Percentiles rank a stretch among this genome's conserved stretches.
phyloP scores from a whole-genome alignment of 2,329 filamentous ascomycete genomes.

The Penicillium sp. region DNA sequence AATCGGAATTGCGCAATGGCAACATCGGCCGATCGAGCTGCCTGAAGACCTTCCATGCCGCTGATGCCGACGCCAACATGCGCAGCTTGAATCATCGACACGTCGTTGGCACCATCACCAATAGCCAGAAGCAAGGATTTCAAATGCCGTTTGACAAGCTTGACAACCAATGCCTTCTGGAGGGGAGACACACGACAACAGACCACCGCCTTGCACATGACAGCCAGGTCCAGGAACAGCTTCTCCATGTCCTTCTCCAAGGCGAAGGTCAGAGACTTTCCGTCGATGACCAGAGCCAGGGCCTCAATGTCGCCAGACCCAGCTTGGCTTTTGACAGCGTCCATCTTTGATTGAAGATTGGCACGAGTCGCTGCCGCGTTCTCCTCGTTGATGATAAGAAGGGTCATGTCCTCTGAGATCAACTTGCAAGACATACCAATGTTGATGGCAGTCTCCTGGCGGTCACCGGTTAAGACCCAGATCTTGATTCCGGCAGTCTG shows the following conservation, averaged over 20 bases:
- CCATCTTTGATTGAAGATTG: slow-evolving; percentile 90
- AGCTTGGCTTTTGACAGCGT: slow-evolving; percentile 83
- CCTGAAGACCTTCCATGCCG: slow-evolving; percentile 94
- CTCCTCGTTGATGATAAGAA: slow-evolving; percentile 95
- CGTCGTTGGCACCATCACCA: slow-evolving; percentile 96
- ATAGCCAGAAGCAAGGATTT: slow-evolving; percentile 92
- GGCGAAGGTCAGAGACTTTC: slow-evolving; percentile 90
- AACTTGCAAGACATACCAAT: slow-evolving; percentile 99
- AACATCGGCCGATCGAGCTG: slow-evolving; percentile 91
- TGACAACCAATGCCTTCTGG: slow-evolving; percentile 96
- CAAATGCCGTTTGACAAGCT: slow-evolving; percentile 93
- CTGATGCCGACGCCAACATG: slow-evolving; percentile 98
- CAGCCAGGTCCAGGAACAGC: slow-evolving; percentile 85
- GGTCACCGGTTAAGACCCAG: slow-evolving; percentile 96
- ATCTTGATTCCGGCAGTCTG: slow-evolving; percentile 98
- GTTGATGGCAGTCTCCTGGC: slow-evolving; percentile 98
- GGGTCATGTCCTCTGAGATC: slow-evolving; percentile 97
- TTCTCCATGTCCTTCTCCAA: slow-evolving; percentile 94
- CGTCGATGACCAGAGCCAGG: slow-evolving; percentile 90
- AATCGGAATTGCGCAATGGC: slow-evolving; percentile 95
- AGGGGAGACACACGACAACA: slow-evolving; percentile 95
- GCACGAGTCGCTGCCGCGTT: slow-evolving; percentile 74
- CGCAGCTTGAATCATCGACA: slow-evolving; percentile 99
- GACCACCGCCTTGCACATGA: slow-evolving; percentile 98
- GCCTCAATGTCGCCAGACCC: slow-evolving; percentile 68